Evolutionary conservation across 2,329 filamentous ascomycete species (phyloP).

Genomic region (Fusarium udum): DNA sequence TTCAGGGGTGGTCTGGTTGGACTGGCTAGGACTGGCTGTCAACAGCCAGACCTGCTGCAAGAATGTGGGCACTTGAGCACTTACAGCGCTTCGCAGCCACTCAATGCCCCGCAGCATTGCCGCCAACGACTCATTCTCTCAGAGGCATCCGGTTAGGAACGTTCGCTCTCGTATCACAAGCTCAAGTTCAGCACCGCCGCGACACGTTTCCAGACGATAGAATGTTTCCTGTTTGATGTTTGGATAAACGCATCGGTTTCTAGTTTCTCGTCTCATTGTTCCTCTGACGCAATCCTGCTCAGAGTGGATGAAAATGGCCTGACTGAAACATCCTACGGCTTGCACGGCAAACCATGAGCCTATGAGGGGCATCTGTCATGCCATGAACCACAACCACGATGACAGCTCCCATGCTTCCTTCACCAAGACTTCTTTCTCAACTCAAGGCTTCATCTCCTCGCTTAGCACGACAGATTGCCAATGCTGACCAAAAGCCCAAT

Average conservation of each 20-base stretch:
- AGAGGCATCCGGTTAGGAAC: constrained; percentile 38
- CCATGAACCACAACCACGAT: constrained; percentile 14
- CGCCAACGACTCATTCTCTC: constrained; percentile 30
- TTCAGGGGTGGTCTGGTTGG: constrained; percentile 27
- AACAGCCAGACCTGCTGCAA: constrained; percentile 23
- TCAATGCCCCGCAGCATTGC: constrained; percentile 34
- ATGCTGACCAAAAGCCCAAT: constrained; percentile 2
- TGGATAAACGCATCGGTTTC: constrained; percentile 8
- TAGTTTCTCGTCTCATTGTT: constrained; percentile 14
- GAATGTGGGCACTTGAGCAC: constrained; percentile 4
- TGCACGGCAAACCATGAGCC: constrained; percentile 10
- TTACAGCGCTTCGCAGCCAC: constrained; percentile 35
- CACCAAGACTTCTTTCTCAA: constrained; percentile 3
- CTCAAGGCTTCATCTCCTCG: neutral
- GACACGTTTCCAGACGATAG: constrained; percentile 6
- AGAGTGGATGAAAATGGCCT: constrained; percentile 22
- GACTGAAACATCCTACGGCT: constrained; percentile 33
- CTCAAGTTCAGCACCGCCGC: constrained; percentile 11
- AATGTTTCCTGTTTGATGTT: constrained; percentile 33
- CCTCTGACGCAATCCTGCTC: constrained; percentile 26
- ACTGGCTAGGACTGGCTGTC: constrained; percentile 12
- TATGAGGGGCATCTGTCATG: constrained; percentile 14
- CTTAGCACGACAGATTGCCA: constrained; percentile 27
- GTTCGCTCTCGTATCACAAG: constrained; percentile 19
- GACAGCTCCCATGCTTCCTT: constrained; percentile 8